phyloP scores from a whole-genome alignment of 371 early-diverging fungal genomes.

The Chytridium lagenaria region DNA sequence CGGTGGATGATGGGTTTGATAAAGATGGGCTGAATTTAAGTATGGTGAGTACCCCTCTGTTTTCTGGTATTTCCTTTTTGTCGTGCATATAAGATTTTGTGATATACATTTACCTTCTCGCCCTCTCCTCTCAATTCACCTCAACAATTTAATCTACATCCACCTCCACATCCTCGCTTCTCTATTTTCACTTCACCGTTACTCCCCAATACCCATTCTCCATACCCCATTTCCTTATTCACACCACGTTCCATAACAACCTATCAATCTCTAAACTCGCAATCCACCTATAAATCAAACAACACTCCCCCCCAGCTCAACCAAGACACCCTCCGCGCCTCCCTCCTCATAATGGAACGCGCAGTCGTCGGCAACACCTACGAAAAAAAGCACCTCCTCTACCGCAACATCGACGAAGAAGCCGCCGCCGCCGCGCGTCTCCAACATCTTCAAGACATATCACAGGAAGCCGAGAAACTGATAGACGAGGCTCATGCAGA shows the following conservation, averaged over 20 bases:
- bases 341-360: constrained; percentile 51
- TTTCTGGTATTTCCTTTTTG: not conserved
- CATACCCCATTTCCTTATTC: not conserved
- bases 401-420: constrained; percentile 50
- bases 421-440: constrained; percentile 26
- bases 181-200: not conserved
- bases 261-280: no score
- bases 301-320: constrained; percentile 36
- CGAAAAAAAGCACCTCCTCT: constrained; percentile 46
- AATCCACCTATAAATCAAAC: no score
- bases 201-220: constrained; percentile 5
- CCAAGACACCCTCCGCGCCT: constrained; percentile 45
- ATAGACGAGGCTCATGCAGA: constrained; percentile 21
- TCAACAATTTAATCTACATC: no score
- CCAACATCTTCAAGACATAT: constrained; percentile 1
- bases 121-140: no score
- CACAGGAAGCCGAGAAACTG: not conserved
- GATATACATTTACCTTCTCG: not conserved
- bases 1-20: not conserved
- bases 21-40: no score
- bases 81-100: not conserved
- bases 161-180: no score
- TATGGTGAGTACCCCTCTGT: not conserved
- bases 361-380: constrained; percentile 58
- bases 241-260: constrained; percentile 1